Evolutionary conservation across 805 yeast species (phyloP).

Genomic region (Sugiyamaella smithiae): DNA sequence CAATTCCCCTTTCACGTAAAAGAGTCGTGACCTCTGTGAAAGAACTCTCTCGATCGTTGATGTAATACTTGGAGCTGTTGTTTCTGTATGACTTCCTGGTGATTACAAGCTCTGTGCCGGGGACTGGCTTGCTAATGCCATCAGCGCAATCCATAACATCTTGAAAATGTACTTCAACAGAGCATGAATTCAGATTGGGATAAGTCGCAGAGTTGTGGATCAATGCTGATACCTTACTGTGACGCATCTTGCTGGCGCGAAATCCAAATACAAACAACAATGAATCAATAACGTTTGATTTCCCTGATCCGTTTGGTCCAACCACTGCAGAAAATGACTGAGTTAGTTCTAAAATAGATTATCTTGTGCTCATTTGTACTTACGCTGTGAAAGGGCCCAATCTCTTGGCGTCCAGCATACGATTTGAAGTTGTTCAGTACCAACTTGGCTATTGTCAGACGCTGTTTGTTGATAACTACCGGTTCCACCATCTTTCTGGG

Average conservation of each 20-base stretch:
- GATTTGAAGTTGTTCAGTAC: constrained; percentile 87
- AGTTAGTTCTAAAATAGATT: constrained; percentile 16
- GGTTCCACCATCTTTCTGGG: not conserved
- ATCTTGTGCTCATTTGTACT: constrained; percentile 11
- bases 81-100: constrained; percentile 76
- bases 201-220: constrained; percentile 84
- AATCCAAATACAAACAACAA: constrained; percentile 96
- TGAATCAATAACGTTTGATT: constrained; percentile 95
- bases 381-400: constrained; percentile 82
- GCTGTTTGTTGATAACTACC: constrained; percentile 18
- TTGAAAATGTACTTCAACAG: constrained; percentile 86
- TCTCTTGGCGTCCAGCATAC: constrained; percentile 87
- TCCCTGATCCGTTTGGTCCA: constrained; percentile 98
- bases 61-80: constrained; percentile 73
- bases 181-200: constrained; percentile 67
- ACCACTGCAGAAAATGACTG: constrained; percentile 93
- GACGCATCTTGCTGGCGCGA: constrained; percentile 95
- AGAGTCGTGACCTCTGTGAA: constrained; percentile 76
- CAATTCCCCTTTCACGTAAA: constrained; percentile 80
- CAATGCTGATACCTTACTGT: constrained; percentile 84
- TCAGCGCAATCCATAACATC: constrained; percentile 62
- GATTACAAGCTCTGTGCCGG: constrained; percentile 61
- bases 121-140: constrained; percentile 45
- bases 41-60: constrained; percentile 65
- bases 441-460: constrained; percentile 73